Conservation (phyloP, 441 rosid species). For the Daphne laureola region DNA sequence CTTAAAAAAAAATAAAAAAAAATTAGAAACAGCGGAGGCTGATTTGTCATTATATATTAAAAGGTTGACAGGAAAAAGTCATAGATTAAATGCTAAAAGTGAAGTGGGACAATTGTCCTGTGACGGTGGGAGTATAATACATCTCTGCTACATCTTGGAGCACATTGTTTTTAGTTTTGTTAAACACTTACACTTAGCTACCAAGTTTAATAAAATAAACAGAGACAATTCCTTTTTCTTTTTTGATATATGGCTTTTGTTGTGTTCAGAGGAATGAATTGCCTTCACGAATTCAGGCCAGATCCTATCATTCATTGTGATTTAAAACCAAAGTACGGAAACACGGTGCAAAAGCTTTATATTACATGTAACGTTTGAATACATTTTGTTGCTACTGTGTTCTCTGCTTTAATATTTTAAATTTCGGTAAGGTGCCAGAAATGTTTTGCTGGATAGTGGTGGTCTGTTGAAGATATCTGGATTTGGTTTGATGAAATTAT, state of each 20-base stretch:
- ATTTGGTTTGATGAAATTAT: constrained; percentile 61
- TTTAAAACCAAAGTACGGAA: constrained; percentile 84
- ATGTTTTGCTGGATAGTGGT: constrained; percentile 86
- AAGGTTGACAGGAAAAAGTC: too few relatives aligned
- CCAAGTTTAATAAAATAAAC: too few relatives aligned
- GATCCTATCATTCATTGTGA: constrained; percentile 80
- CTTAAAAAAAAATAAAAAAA: too few relatives aligned
- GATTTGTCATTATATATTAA: too few relatives aligned
- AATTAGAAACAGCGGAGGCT: too few relatives aligned
- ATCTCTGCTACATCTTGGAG: too few relatives aligned
- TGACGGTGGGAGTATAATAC: neutral
- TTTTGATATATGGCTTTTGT: constrained; percentile 8
- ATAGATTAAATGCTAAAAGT: too few relatives aligned
- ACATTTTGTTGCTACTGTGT: constrained; percentile 15
- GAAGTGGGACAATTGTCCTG: too few relatives aligned
- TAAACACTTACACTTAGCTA: too few relatives aligned
- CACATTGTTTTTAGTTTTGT: neutral
- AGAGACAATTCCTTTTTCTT: too few relatives aligned
- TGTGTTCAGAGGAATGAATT: constrained; percentile 76
- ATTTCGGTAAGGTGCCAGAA: constrained; percentile 94
- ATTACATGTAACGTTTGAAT: constrained; percentile 6
- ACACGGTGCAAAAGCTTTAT: constrained; percentile 37
- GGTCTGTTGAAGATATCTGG: constrained; percentile 75
- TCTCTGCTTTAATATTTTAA: constrained; percentile 50
- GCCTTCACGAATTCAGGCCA: constrained; percentile 87